phyloP scores from a whole-genome alignment of 331 rosid genomes.

The Arachis monticola region DNA sequence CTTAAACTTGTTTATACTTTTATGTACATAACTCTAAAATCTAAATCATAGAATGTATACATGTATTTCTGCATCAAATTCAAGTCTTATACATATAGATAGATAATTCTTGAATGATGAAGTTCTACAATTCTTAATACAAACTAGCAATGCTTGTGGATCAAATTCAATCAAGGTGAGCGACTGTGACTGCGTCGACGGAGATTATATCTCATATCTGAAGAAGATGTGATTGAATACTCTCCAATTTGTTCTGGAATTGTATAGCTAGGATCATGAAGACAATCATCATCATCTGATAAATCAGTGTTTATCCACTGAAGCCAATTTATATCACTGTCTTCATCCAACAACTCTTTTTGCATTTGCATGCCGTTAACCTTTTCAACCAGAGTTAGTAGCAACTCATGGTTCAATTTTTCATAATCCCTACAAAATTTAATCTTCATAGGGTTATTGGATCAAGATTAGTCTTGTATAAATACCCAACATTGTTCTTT shows the following conservation, averaged over 20 bases:
- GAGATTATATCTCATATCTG: conserved; percentile 53
- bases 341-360: conserved; percentile 42
- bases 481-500: background rate
- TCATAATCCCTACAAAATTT: conserved; percentile 63
- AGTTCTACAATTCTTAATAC: conserved; percentile 4
- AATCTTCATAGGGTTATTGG: background rate
- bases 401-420: conserved; percentile 62
- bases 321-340: conserved; percentile 56
- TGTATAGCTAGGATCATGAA: conserved; percentile 63
- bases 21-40: background rate
- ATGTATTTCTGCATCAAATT: background rate
- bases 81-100: background rate
- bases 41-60: background rate
- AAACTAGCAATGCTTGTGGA: background rate
- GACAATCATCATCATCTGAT: conserved; percentile 55
- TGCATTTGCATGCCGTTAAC: conserved; percentile 51
- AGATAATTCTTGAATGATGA: background rate
- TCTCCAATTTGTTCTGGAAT: conserved; percentile 55
- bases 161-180: conserved; percentile 32
- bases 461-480: background rate
- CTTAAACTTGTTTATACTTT: too few relatives aligned
- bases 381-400: conserved; percentile 53
- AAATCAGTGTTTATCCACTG: conserved; percentile 62
- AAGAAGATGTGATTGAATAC: conserved; percentile 46
- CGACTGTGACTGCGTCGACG: conserved; percentile 43